phyloP scores from a whole-genome alignment of 208 protist species.

The Trypanosoma melophagium region DNA sequence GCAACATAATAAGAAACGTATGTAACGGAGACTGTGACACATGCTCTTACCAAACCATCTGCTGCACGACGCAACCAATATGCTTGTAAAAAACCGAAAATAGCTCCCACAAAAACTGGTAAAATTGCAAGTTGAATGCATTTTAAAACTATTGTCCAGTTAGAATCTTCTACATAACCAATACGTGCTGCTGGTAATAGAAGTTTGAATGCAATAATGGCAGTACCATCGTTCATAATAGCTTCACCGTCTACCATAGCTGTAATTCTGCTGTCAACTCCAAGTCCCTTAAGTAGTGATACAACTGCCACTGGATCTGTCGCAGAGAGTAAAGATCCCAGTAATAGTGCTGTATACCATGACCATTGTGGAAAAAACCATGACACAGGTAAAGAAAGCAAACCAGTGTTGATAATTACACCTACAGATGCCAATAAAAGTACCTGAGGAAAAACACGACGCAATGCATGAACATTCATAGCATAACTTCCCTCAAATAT shows the following conservation, averaged over 20 bases:
- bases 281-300: slow-evolving; percentile 79
- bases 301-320: slow-evolving; percentile 92
- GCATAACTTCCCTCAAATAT: slow-evolving; percentile 88
- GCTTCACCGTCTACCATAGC: slow-evolving; percentile 87
- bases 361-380: slow-evolving; percentile 58
- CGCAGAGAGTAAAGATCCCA: slow-evolving; percentile 83
- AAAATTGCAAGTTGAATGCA: slow-evolving; percentile 48
- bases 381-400: slow-evolving; percentile 55
- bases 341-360: slow-evolving; percentile 65
- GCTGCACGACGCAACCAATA: slow-evolving; percentile 63
- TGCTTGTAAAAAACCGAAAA: slow-evolving; percentile 69
- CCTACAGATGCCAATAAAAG: slow-evolving; percentile 77
- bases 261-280: slow-evolving; percentile 70
- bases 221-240: slow-evolving; percentile 89
- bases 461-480: slow-evolving; percentile 75
- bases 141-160: slow-evolving; percentile 42
- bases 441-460: slow-evolving; percentile 64
- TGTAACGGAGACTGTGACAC: slow-evolving; percentile 79
- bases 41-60: slow-evolving; percentile 58
- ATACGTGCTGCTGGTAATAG: slow-evolving; percentile 62
- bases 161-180: slow-evolving; percentile 34
- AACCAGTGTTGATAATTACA: slow-evolving; percentile 66
- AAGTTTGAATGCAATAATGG: slow-evolving; percentile 86
- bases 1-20: slow-evolving; percentile 88
- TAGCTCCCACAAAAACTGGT: slow-evolving; percentile 58